phyloP scores from a whole-genome alignment of 495 filamentous ascomycete species.

The Hypoxylon fuscum region DNA sequence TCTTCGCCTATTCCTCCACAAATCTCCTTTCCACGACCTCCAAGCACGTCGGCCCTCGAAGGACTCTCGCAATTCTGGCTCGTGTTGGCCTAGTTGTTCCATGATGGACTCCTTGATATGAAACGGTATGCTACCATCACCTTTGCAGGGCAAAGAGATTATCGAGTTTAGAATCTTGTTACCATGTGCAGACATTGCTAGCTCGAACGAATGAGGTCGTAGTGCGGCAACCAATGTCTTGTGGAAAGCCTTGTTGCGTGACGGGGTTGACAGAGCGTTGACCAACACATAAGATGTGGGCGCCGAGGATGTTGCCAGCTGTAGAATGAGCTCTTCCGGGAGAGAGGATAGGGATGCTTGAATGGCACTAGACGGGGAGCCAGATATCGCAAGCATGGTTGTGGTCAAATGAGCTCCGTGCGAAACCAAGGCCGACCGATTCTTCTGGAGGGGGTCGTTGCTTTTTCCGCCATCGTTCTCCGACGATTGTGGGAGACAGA shows the following conservation, averaged over 20 bases:
- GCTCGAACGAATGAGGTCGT: slow-evolving; percentile 65
- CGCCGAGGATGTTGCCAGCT: slow-evolving; percentile 49
- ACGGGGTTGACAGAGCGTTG: slow-evolving; percentile 70
- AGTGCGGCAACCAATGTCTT: slow-evolving; percentile 54
- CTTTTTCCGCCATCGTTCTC: slow-evolving; percentile 48
- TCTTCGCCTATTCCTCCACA: slow-evolving; percentile 67
- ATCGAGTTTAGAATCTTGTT: slow-evolving; percentile 83
- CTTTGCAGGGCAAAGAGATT: slow-evolving; percentile 67
- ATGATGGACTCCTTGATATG: slow-evolving; percentile 63
- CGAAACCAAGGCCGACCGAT: slow-evolving; percentile 52
- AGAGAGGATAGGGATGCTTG: slow-evolving; percentile 54
- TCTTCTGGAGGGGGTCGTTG: slow-evolving; percentile 51
- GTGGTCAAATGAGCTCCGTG: slow-evolving; percentile 56
- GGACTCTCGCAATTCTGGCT: slow-evolving; percentile 73
- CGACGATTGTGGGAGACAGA: slow-evolving; percentile 61
- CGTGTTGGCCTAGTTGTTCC: slow-evolving; percentile 56
- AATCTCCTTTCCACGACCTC: slow-evolving; percentile 91
- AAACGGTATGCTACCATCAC: slow-evolving; percentile 57
- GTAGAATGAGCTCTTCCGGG: slow-evolving; percentile 46
- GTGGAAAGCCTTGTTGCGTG: slow-evolving; percentile 63
- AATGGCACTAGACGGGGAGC: slow-evolving; percentile 50
- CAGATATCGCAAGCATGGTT: slow-evolving; percentile 54
- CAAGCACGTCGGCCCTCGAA: slow-evolving; percentile 83
- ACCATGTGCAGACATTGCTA: slow-evolving; percentile 75
- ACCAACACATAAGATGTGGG: slow-evolving; percentile 70